Conservation (phyloP, 2,329 filamentous ascomycete genomes). For the Cladosporium halotolerans region DNA sequence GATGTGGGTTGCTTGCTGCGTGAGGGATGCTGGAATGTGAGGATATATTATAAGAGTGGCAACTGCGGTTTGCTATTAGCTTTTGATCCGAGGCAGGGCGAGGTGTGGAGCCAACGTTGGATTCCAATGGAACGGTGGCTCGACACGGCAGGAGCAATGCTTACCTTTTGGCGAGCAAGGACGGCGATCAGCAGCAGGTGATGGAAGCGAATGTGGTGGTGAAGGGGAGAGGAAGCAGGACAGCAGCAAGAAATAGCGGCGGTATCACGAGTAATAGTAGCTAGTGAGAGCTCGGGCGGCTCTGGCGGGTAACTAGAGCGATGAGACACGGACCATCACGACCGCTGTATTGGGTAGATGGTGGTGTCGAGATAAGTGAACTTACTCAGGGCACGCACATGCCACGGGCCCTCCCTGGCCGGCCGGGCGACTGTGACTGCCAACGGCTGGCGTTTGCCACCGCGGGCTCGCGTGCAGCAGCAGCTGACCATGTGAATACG, state of each 20-base stretch:
- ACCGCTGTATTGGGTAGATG: conserved; percentile 6
- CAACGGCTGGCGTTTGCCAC: background rate
- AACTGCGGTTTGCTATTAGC: too few relatives aligned
- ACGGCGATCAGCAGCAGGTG: too few relatives aligned
- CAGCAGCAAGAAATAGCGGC: conserved; percentile 6
- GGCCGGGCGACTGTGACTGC: background rate
- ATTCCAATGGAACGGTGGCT: too few relatives aligned
- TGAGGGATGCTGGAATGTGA: background rate
- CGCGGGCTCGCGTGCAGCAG: background rate
- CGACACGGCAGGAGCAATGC: too few relatives aligned
- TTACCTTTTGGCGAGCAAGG: too few relatives aligned
- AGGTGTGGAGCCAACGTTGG: too few relatives aligned
- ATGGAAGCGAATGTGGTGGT: conserved; percentile 4
- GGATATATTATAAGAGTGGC: too few relatives aligned
- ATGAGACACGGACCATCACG: conserved; percentile 9
- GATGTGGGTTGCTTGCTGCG: background rate
- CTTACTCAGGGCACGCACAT: background rate
- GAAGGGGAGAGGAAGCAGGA: conserved; percentile 10
- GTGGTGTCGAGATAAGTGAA: background rate
- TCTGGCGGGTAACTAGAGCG: conserved; percentile 9
- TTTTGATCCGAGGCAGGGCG: too few relatives aligned
- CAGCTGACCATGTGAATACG: conserved; percentile 5
- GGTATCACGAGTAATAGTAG: conserved; percentile 6
- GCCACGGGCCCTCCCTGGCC: background rate
- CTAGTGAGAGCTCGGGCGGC: background rate